These are phyloP conservation scores for Ramaria sp. DNA, from an alignment of 768 basidiomycete species.

Conservation along the genomic window DNA sequence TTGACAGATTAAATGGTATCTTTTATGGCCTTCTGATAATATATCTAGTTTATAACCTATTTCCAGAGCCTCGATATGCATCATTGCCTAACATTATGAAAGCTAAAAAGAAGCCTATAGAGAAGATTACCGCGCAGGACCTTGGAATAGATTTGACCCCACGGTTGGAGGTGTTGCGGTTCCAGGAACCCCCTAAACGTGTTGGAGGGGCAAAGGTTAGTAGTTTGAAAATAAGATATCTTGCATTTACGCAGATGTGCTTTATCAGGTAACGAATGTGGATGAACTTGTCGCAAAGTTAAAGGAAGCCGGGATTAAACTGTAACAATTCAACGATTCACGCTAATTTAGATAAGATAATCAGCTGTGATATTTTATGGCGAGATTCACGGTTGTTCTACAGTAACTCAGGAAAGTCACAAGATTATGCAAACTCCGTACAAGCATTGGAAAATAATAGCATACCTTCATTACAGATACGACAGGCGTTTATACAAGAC, in stretches of 20 bases:
- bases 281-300: slow-evolving; percentile 85
- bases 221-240: neutral
- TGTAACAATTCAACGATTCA: slow-evolving; percentile 1
- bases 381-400: neutral
- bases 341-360: neutral
- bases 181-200: slow-evolving; percentile 82
- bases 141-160: slow-evolving; percentile 79
- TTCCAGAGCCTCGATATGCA: slow-evolving; percentile 86
- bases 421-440: neutral
- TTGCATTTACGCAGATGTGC: neutral
- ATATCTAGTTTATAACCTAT: slow-evolving; percentile 1
- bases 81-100: slow-evolving; percentile 98
- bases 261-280: slow-evolving; percentile 57
- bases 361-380: neutral
- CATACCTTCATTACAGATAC: neutral
- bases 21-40: neutral
- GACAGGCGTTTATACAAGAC: neutral
- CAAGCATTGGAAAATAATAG: neutral
- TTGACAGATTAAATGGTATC: slow-evolving; percentile 59
- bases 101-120: slow-evolving; percentile 97
- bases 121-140: slow-evolving; percentile 70
- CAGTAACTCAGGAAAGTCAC: neutral
- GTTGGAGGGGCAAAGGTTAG: slow-evolving; percentile 83
- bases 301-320: slow-evolving; percentile 61
- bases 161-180: slow-evolving; percentile 74